These are phyloP conservation scores for Calvatia gigantea DNA, from an alignment of 768 basidiomycete species.

Conservation along the genomic window DNA sequence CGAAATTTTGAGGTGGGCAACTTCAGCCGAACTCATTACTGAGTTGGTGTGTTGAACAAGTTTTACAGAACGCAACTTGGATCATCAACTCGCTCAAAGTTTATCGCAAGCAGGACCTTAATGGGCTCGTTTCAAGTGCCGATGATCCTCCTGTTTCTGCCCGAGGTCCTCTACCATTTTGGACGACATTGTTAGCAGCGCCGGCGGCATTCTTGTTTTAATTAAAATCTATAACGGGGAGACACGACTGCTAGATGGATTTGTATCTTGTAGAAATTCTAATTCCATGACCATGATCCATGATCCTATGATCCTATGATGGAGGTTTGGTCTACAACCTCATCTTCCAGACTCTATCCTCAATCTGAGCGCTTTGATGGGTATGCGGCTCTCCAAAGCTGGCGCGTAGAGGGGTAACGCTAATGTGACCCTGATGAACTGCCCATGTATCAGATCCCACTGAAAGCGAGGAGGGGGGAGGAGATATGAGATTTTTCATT, in stretches of 20 bases:
- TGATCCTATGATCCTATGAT: background rate
- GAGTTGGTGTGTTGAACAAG: background rate
- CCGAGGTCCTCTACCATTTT: background rate
- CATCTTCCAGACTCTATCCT: conserved; percentile 51
- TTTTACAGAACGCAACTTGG: conserved; percentile 71
- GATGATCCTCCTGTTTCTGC: background rate
- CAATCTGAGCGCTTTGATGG: conserved; percentile 26
- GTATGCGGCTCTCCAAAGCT: conserved; percentile 63
- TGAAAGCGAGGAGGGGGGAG: conserved; percentile 55
- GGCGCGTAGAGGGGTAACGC: conserved; percentile 76
- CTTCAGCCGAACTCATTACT: conserved; percentile 4
- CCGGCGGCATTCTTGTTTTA: background rate
- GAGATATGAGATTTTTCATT: conserved; percentile 64
- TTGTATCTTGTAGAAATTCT: background rate
- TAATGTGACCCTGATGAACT: conserved; percentile 61
- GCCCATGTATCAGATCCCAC: conserved; percentile 84
- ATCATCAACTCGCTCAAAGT: conserved; percentile 77
- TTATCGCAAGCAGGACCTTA: conserved; percentile 55
- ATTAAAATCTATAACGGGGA: background rate
- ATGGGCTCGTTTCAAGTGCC: conserved; percentile 16
- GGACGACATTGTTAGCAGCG: conserved; percentile 1
- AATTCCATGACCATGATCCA: background rate
- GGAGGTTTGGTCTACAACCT: conserved; percentile 39
- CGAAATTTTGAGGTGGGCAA: conserved; percentile 63
- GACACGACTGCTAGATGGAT: background rate